A percentile compares a stretch with the other conserved stretches of the same genome.
These are phyloP conservation scores for Raddia guianensis DNA, from an alignment of 176 grass and related monocot genomes.

Conservation along the genomic window DNA sequence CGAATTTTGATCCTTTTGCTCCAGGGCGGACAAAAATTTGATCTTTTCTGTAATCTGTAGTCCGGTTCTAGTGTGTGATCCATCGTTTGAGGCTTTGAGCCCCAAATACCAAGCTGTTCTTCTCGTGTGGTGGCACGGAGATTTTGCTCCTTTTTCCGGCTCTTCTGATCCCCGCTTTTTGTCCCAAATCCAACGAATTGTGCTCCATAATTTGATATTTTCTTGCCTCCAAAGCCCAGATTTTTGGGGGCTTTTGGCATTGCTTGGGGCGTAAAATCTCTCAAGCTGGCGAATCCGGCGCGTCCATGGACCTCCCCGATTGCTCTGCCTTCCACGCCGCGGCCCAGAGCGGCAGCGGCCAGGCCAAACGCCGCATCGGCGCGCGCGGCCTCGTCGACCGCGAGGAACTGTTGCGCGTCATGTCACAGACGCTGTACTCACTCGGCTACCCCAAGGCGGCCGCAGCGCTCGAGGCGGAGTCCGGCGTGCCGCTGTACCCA, in stretches of 20 bases:
- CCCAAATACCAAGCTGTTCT: conserved; percentile 19
- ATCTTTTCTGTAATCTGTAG: neutral
- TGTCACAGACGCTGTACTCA: conserved; percentile 77
- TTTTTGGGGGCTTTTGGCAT: conserved; percentile 22
- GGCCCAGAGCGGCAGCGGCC: conserved; percentile 30
- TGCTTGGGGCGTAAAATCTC: conserved; percentile 45
- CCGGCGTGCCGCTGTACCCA: conserved; percentile 68
- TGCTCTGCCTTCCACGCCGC: conserved; percentile 46
- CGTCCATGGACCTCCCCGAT: conserved; percentile 42
- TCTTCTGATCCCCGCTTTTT: conserved; percentile 16
- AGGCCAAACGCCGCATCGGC: conserved; percentile 38
- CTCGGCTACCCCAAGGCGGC: conserved; percentile 82
- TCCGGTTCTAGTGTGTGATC: neutral
- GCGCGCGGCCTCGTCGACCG: conserved; percentile 53
- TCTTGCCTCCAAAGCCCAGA: conserved; percentile 20
- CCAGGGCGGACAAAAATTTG: neutral
- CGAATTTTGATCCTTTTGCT: conserved; percentile 12
- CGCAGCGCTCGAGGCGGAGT: conserved; percentile 73
- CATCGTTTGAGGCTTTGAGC: neutral
- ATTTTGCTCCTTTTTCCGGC: neutral
- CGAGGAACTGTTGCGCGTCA: conserved; percentile 66
- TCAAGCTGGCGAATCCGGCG: conserved; percentile 54
- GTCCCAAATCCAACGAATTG: conserved; percentile 14
- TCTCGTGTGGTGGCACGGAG: neutral
- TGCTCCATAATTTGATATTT: neutral